A percentile compares a stretch with the other conserved stretches of the same genome.
phyloP scores from a whole-genome alignment of 2,329 filamentous ascomycete species.

The Colletotrichum plurivorum region DNA sequence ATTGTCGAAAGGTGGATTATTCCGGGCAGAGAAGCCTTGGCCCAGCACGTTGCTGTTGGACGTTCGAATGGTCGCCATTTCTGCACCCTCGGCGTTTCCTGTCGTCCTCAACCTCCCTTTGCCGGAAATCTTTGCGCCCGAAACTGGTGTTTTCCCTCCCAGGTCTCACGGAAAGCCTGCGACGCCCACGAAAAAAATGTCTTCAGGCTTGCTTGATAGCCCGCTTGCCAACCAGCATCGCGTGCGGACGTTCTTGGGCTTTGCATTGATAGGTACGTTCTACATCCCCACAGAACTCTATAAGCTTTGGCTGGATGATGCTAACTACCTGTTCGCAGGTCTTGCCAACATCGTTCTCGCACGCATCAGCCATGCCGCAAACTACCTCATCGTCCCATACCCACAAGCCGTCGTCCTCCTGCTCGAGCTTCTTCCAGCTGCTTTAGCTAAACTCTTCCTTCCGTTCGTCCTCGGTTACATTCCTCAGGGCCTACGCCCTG shows the following conservation, averaged over 20 bases:
- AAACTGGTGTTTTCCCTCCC: too few relatives aligned
- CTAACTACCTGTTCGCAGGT: constrained; percentile 41
- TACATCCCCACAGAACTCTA: not conserved
- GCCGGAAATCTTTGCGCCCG: too few relatives aligned
- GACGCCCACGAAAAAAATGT: not conserved
- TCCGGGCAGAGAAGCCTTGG: too few relatives aligned
- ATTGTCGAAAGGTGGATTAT: too few relatives aligned
- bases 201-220: not conserved
- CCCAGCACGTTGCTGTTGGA: too few relatives aligned
- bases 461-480: constrained; percentile 45
- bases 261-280: not conserved
- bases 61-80: too few relatives aligned
- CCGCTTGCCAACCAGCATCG: not conserved
- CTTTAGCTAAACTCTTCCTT: constrained; percentile 46
- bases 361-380: constrained; percentile 48
- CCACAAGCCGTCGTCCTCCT: constrained; percentile 49
- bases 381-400: constrained; percentile 53
- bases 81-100: too few relatives aligned
- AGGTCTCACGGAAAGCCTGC: too few relatives aligned
- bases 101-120: too few relatives aligned
- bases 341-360: constrained; percentile 48
- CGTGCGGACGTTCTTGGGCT: not conserved
- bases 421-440: constrained; percentile 48
- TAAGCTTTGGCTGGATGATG: not conserved
- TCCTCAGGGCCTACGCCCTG: constrained; percentile 47